Evolutionary conservation across 2,329 filamentous ascomycete species (phyloP), one percentile per base, ranked within the genome.

Genomic region (Alternaria angustiovoidea): DNA sequence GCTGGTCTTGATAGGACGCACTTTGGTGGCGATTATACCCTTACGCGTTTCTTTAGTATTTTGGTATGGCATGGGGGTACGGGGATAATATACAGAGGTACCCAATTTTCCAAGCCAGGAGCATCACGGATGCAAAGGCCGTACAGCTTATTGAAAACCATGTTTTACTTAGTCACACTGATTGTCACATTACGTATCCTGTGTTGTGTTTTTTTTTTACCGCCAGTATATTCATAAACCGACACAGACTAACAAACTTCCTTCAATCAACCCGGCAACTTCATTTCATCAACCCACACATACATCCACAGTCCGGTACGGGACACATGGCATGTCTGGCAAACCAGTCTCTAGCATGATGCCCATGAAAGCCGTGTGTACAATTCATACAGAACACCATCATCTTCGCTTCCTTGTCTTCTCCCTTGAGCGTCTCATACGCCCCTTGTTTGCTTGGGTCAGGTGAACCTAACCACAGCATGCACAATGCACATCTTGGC

Each of bases 291-390:
- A 81, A 58, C 55, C 79, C 82, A 76, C 85, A 87, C 67, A 82
- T 76, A 69, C 85, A 87, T 62, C 79, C 75, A 70, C 85, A 87
- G 65, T 84, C 83, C 54, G 84, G 82, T 61, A 86, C 84, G 2
- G 85, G 83, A 78, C 85, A 87, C 65, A 82, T 81, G 38, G 77
- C 76, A 75, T 86, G 83, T 66, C 80, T 81, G 22, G 73, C 75
- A 74, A 89, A 90, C 88, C 88, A 90, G 62, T 84, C 82, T 65
- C 82, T 78, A 11, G 88, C 87, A 80, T 89, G 87, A 73, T 87
- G 80, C 4, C 85, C 86, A 78, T 90, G 88, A 66, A 85, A 88
- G 1, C 86, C 87, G 78, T 90, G 88, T 65, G 85, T 85, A 71
- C 88, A 90, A 60, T 81, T 83, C 66, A 87, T 85, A 69, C 88